Conservation (phyloP, 176 grass and related monocot species). For the Avena sativa region DNA sequence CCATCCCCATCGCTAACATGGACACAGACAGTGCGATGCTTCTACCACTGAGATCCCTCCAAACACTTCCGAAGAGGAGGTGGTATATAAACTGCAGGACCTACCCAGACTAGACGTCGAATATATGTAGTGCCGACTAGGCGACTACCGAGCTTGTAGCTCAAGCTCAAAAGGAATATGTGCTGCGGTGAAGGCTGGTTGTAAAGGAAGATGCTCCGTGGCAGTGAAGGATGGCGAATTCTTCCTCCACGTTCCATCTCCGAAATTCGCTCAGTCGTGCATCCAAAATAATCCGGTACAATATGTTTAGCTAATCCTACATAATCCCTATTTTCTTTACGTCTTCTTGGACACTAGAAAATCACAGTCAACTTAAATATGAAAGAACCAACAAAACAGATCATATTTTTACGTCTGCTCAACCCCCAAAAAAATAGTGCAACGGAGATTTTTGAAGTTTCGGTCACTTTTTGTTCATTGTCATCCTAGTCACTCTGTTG, state of each 20-base stretch:
- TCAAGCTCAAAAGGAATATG: slow-evolving; percentile 52
- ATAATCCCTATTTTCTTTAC: too few species aligned
- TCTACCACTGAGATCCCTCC: slow-evolving; percentile 10
- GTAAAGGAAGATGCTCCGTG: slow-evolving; percentile 57
- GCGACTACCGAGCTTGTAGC: slow-evolving; percentile 24
- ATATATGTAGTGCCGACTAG: neutral
- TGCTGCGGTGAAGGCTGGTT: slow-evolving; percentile 36
- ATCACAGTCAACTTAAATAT: too few species aligned
- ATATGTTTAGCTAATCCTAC: too few species aligned
- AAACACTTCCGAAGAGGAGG: neutral
- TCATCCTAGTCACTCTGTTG: too few species aligned
- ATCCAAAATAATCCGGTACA: too few species aligned
- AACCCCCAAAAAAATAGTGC: too few species aligned
- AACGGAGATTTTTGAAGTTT: too few species aligned
- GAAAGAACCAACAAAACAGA: too few species aligned
- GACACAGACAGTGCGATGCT: neutral
- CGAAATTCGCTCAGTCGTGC: neutral
- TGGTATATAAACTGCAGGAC: slow-evolving; percentile 32
- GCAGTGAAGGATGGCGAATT: slow-evolving; percentile 26
- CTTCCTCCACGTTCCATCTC: neutral
- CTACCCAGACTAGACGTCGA: neutral
- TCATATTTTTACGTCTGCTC: too few species aligned
- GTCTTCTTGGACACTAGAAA: too few species aligned
- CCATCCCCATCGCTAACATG: slow-evolving; percentile 4
- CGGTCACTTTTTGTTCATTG: too few species aligned